Percentiles rank a stretch among this genome's conserved stretches.
Conservation (phyloP, 164 flowering plant species). For the Berberis thunbergii region DNA sequence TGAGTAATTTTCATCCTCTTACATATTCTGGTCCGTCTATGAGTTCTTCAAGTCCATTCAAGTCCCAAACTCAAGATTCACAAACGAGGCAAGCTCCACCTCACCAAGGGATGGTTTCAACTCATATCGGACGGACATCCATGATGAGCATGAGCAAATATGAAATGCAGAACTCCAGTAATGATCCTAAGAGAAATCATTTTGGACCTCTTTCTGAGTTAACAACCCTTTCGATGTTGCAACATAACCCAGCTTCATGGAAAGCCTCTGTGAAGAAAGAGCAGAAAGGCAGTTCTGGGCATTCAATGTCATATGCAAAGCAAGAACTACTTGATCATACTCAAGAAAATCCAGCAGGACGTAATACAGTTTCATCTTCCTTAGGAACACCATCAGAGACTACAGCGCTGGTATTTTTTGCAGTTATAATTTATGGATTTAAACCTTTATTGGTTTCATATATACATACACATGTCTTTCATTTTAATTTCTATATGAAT, state of each 20-base stretch:
- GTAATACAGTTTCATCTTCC: not conserved
- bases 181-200: slow-evolving; percentile 50
- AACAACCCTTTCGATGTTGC: slow-evolving; percentile 34
- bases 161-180: slow-evolving; percentile 39
- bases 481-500: no score
- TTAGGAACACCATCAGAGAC: not conserved
- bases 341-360: slow-evolving; percentile 34
- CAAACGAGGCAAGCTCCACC: slow-evolving; percentile 48
- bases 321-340: slow-evolving; percentile 58
- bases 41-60: slow-evolving; percentile 26
- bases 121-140: slow-evolving; percentile 36
- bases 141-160: slow-evolving; percentile 32
- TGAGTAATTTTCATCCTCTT: slow-evolving; percentile 4
- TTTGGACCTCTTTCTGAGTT: slow-evolving; percentile 43
- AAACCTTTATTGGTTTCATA: not conserved
- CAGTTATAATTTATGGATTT: not conserved
- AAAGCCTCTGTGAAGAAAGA: slow-evolving; percentile 40
- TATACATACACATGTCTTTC: no score
- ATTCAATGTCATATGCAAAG: slow-evolving; percentile 41
- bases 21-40: slow-evolving; percentile 39
- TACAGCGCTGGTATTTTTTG: slow-evolving; percentile 2
- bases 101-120: slow-evolving; percentile 35
- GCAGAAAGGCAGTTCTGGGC: slow-evolving; percentile 23
- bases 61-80: slow-evolving; percentile 50
- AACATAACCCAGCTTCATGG: slow-evolving; percentile 46